phyloP scores from a whole-genome alignment of 371 early-diverging fungal genomes.

The Mortierella sp. region DNA sequence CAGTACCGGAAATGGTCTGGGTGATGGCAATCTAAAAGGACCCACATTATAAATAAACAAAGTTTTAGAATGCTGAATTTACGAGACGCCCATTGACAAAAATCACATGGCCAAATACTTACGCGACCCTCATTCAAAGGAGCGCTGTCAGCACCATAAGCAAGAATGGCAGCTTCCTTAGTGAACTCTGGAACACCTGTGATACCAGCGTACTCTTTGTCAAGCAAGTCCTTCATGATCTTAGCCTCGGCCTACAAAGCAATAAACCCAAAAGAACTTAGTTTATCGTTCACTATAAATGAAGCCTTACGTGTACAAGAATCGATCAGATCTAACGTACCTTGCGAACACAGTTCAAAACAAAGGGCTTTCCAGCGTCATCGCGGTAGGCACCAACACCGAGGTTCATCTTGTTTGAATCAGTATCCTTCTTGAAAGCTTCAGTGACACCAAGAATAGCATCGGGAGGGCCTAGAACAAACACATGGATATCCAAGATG shows the following conservation, averaged over 20 bases:
- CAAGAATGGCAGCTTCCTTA: constrained; percentile 86
- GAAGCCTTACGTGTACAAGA: neutral
- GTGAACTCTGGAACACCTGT: constrained; percentile 92
- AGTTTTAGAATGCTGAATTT: neutral
- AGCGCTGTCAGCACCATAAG: constrained; percentile 86
- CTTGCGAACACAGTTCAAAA: constrained; percentile 89
- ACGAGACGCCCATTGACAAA: neutral
- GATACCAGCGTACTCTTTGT: constrained; percentile 98
- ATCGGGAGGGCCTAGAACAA: constrained; percentile 88
- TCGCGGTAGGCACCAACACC: constrained; percentile 99
- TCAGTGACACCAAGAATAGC: constrained; percentile 97
- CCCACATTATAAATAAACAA: neutral
- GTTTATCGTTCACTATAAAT: neutral
- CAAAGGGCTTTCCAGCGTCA: constrained; percentile 94
- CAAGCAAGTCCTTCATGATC: constrained; percentile 74
- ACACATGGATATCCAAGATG: neutral
- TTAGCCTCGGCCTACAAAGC: constrained; percentile 81
- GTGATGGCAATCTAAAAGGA: constrained; percentile 80
- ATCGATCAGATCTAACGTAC: constrained; percentile 50
- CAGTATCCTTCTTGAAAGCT: constrained; percentile 93
- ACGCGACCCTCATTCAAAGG: constrained; percentile 80
- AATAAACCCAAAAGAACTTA: neutral
- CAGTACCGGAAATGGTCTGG: constrained; percentile 98
- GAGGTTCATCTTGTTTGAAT: constrained; percentile 96
- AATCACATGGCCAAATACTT: constrained; percentile 38